Conservation (phyloP, 108 stramenopile species). For the Pinguiococcus pyrenoidosus region DNA sequence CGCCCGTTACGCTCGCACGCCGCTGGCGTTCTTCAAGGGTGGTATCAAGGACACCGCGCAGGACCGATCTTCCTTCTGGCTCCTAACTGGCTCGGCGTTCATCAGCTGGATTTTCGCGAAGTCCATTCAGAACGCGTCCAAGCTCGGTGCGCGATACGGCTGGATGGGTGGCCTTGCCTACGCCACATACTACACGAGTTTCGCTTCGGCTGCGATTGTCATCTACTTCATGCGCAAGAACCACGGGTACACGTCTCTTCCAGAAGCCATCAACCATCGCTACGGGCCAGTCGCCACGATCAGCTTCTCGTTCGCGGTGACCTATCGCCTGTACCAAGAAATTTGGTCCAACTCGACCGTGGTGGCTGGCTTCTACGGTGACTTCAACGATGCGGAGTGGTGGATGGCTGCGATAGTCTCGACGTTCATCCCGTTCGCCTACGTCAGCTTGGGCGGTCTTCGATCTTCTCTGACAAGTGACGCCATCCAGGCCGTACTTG, state of each 20-base stretch:
- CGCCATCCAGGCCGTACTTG: background rate
- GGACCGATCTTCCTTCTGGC: background rate
- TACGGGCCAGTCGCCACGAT: background rate
- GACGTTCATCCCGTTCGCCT: constrained; percentile 3
- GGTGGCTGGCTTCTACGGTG: constrained; percentile 3
- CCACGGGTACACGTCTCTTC: constrained; percentile 1
- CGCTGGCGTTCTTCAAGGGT: background rate
- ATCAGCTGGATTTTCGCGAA: constrained; percentile 16
- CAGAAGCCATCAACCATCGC: background rate
- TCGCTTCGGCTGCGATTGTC: background rate
- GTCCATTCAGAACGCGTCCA: constrained; percentile 4
- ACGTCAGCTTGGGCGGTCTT: constrained; percentile 2
- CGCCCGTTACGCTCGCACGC: too few species aligned
- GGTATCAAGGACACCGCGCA: background rate
- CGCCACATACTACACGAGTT: constrained; percentile 4
- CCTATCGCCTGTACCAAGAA: constrained; percentile 6
- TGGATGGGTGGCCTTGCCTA: constrained; percentile 3
- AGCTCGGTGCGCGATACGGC: background rate
- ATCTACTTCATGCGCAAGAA: background rate
- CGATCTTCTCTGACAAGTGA: background rate
- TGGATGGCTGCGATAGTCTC: background rate
- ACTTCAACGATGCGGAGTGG: background rate
- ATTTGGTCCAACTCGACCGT: constrained; percentile 11
- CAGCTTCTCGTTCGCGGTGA: background rate
- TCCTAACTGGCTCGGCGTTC: background rate